phyloP scores from a whole-genome alignment of 1,139 yeast genomes.

The Candida sp. region DNA sequence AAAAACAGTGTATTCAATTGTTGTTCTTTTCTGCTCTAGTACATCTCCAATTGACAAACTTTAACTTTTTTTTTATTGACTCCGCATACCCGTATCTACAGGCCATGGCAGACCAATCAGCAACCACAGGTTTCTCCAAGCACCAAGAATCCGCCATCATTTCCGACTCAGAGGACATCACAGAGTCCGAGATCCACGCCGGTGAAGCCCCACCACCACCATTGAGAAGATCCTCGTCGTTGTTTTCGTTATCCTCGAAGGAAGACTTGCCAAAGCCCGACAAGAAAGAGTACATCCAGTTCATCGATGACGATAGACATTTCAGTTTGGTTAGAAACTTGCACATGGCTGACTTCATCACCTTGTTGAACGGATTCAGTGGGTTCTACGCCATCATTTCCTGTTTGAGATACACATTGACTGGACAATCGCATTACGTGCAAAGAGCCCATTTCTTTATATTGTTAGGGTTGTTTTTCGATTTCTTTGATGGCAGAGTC shows the following conservation, averaged over 20 bases:
- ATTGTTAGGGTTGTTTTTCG: slow-evolving; percentile 89
- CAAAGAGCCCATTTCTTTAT: slow-evolving; percentile 92
- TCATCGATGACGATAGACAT: slow-evolving; percentile 80
- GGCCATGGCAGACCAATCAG: slow-evolving; percentile 1
- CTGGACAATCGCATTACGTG: slow-evolving; percentile 69
- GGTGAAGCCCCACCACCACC: slow-evolving; percentile 19
- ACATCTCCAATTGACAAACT: neutral
- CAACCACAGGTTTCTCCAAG: slow-evolving; percentile 14
- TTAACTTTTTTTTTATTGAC: neutral
- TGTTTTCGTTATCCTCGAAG: slow-evolving; percentile 45
- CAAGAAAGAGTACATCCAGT: slow-evolving; percentile 75
- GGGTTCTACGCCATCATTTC: slow-evolving; percentile 93
- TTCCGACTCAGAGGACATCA: slow-evolving; percentile 32
- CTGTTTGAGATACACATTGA: slow-evolving; percentile 78
- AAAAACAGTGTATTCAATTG: no score
- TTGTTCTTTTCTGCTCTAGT: neutral
- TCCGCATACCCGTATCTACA: neutral
- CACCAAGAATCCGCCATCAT: slow-evolving; percentile 39
- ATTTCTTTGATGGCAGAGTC: slow-evolving; percentile 96
- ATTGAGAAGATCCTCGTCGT: slow-evolving; percentile 48
- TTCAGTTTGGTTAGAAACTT: slow-evolving; percentile 77
- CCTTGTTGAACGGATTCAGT: slow-evolving; percentile 85
- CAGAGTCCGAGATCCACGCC: slow-evolving; percentile 13
- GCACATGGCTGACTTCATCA: slow-evolving; percentile 96
- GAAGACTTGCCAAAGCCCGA: slow-evolving; percentile 62